Percentiles rank a stretch among this genome's conserved stretches.
Evolutionary conservation across 2,329 filamentous ascomycete genomes (phyloP).

Genomic region (Calonectria henricotiae): DNA sequence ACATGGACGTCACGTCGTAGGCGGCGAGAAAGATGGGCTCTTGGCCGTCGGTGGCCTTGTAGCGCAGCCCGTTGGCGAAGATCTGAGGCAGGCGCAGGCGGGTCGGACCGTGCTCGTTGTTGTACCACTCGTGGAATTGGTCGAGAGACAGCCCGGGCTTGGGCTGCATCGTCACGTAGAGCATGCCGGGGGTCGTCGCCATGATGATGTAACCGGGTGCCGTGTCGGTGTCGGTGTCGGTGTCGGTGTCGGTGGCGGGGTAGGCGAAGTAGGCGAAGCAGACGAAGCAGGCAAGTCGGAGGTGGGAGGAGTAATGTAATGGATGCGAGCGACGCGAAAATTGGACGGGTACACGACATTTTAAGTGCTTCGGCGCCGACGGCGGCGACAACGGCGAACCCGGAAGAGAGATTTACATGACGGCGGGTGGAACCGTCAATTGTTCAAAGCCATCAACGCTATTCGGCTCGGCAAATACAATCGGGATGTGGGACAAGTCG

Average conservation of each 20-base stretch:
- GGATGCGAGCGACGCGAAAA: slow-evolving; percentile 6
- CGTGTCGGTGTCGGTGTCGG: slow-evolving; percentile 14
- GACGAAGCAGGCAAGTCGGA: not conserved
- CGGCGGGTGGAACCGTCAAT: slow-evolving; percentile 44
- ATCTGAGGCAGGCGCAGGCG: slow-evolving; percentile 84
- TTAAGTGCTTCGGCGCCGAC: slow-evolving; percentile 14
- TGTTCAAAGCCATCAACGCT: slow-evolving; percentile 37
- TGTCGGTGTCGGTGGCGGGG: slow-evolving; percentile 8
- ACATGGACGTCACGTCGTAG: slow-evolving; percentile 87
- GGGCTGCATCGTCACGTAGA: slow-evolving; percentile 92
- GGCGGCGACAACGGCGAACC: slow-evolving; percentile 27
- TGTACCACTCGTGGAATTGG: slow-evolving; percentile 94
- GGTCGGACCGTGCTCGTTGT: slow-evolving; percentile 91
- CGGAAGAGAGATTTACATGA: slow-evolving; percentile 54
- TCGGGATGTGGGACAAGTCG: slow-evolving; percentile 48
- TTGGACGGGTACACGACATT: not conserved
- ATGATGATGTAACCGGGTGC: slow-evolving; percentile 47
- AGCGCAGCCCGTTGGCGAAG: slow-evolving; percentile 84
- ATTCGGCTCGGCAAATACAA: slow-evolving; percentile 54
- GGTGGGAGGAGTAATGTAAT: not conserved
- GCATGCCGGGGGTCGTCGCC: slow-evolving; percentile 74
- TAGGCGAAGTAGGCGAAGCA: not conserved
- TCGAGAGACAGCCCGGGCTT: slow-evolving; percentile 74
- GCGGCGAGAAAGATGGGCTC: slow-evolving; percentile 82
- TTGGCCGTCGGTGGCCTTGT: slow-evolving; percentile 76